Percentiles rank a stretch among this genome's conserved stretches.
Conservation (phyloP, 176 grass and related monocot genomes). For the Triticum dicoccoides region DNA sequence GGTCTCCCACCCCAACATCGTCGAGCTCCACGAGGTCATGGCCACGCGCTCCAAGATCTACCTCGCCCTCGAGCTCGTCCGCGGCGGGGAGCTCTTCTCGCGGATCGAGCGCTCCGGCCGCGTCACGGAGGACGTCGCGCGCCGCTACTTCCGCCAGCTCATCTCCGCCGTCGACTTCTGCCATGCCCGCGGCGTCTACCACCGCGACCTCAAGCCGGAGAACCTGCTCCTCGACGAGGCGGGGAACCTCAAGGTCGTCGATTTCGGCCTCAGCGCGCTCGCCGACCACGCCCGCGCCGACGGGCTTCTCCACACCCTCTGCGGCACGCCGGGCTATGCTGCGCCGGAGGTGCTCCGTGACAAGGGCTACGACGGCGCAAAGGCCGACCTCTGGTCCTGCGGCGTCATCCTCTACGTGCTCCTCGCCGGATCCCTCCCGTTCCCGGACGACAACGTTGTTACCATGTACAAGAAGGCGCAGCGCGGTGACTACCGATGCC, state of each 20-base stretch:
- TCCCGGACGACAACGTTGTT: slow-evolving; percentile 74
- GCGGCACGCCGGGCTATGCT: slow-evolving; percentile 87
- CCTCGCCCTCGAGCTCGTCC: slow-evolving; percentile 93
- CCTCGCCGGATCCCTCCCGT: slow-evolving; percentile 79
- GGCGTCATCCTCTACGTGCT: slow-evolving; percentile 95
- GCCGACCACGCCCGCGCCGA: slow-evolving; percentile 67
- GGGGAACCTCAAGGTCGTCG: slow-evolving; percentile 87
- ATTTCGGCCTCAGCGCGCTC: slow-evolving; percentile 86
- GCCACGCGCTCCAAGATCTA: slow-evolving; percentile 95
- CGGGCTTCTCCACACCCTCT: slow-evolving; percentile 94
- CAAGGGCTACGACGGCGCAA: slow-evolving; percentile 87
- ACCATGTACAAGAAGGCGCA: slow-evolving; percentile 80
- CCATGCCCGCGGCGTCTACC: slow-evolving; percentile 89
- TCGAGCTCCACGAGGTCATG: slow-evolving; percentile 92
- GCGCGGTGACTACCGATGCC: slow-evolving; percentile 78
- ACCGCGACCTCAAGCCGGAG: slow-evolving; percentile 97
- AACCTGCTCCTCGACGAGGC: slow-evolving; percentile 83
- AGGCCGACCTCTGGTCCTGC: slow-evolving; percentile 91
- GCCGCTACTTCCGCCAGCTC: slow-evolving; percentile 79
- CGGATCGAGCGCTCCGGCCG: slow-evolving; percentile 53
- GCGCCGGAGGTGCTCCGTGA: slow-evolving; percentile 82
- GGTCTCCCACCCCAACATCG: slow-evolving; percentile 86
- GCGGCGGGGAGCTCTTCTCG: slow-evolving; percentile 85
- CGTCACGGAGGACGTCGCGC: slow-evolving; percentile 73
- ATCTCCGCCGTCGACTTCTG: slow-evolving; percentile 92